These are phyloP conservation scores for Xerophyta viscosa DNA, from an alignment of 106 monocot genomes.

Conservation along the genomic window DNA sequence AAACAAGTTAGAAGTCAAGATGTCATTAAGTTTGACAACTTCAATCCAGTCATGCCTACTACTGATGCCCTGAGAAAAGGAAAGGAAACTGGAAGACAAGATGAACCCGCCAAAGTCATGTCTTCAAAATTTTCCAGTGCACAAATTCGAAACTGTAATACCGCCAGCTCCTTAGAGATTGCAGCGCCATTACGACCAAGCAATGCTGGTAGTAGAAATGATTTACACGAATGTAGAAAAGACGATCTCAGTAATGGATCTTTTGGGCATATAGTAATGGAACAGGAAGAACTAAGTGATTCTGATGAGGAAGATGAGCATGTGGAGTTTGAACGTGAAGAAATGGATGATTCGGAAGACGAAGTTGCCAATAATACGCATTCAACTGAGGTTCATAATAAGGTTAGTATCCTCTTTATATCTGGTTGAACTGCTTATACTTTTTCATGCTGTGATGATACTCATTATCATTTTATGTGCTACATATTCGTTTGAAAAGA, in stretches of 20 bases:
- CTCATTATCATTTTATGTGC: too few relatives aligned
- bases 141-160: constrained; percentile 2
- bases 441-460: too few relatives aligned
- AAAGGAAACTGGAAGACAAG: not conserved
- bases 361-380: constrained; percentile 14
- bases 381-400: constrained; percentile 19
- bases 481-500: too few relatives aligned
- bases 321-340: constrained; percentile 88
- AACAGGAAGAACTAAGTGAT: constrained; percentile 97
- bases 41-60: constrained; percentile 5
- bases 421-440: not conserved
- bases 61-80: constrained; percentile 10
- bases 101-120: constrained; percentile 15
- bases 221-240: constrained; percentile 6
- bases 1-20: not conserved
- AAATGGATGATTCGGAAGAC: constrained; percentile 89
- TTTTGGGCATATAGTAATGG: constrained; percentile 76
- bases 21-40: constrained; percentile 3
- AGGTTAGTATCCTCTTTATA: constrained; percentile 18
- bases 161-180: not conserved
- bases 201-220: constrained; percentile 1
- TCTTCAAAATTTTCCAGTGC: not conserved
- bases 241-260: constrained; percentile 32
- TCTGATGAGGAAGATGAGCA: constrained; percentile 77
- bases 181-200: not conserved